Percentiles rank a stretch among this genome's conserved stretches.
phyloP scores from a whole-genome alignment of 2,329 filamentous ascomycete species.

The Dactylellina cionopaga region DNA sequence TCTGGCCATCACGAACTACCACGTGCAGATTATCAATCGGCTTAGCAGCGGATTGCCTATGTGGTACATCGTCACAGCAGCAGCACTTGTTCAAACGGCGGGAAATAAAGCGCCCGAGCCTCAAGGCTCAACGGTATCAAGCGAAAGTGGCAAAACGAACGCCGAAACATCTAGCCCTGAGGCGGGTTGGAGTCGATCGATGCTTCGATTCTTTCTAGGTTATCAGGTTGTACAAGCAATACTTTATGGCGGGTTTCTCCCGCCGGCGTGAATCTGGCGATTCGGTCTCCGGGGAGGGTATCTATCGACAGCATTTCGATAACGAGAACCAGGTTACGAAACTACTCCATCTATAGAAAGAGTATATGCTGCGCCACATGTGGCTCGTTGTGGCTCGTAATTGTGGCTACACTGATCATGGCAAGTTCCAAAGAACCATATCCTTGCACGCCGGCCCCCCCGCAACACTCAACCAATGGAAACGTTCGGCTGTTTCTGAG shows the following conservation, averaged over 20 bases:
- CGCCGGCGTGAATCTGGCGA: constrained; percentile 73
- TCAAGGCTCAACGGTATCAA: constrained; percentile 47
- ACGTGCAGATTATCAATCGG: constrained; percentile 92
- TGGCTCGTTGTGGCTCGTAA: constrained; percentile 32
- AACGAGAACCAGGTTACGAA: constrained; percentile 11
- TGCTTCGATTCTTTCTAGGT: constrained; percentile 76
- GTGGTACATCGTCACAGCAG: constrained; percentile 79
- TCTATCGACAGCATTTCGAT: not conserved
- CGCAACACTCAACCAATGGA: constrained; percentile 15
- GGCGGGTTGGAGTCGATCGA: constrained; percentile 57
- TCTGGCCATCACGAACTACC: constrained; percentile 80
- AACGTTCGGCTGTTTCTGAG: not conserved
- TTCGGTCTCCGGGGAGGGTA: constrained; percentile 6
- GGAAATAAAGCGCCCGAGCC: constrained; percentile 9
- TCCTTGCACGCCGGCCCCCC: not conserved
- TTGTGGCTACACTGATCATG: not conserved
- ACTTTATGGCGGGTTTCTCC: constrained; percentile 88
- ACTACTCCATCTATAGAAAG: constrained; percentile 1
- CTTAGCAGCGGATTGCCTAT: constrained; percentile 87
- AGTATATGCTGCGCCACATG: constrained; percentile 19
- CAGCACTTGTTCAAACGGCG: constrained; percentile 26
- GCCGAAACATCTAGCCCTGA: not conserved
- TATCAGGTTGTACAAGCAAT: constrained; percentile 85
- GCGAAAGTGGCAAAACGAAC: constrained; percentile 40
- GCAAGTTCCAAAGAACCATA: not conserved